Percentiles rank a stretch among this genome's conserved stretches.
These are phyloP conservation scores for Astrothelium subdiscretum DNA, from an alignment of 495 filamentous ascomycete genomes.

Conservation along the genomic window DNA sequence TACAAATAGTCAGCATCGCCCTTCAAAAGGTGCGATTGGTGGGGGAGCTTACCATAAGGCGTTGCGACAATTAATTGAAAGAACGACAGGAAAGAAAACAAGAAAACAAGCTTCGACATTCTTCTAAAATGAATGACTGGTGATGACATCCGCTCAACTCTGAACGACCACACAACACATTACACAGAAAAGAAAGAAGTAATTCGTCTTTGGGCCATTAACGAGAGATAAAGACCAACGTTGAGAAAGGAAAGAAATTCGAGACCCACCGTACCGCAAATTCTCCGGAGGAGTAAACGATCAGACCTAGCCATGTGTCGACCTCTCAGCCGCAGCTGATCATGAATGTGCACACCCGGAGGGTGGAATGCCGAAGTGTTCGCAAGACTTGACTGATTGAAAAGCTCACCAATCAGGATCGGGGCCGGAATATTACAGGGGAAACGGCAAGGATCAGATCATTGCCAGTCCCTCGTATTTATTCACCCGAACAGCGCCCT, in stretches of 20 bases:
- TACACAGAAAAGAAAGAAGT: background rate
- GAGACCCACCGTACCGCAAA: too few relatives aligned
- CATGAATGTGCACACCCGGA: background rate
- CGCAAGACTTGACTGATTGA: background rate
- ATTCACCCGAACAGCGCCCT: background rate
- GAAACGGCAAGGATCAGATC: background rate
- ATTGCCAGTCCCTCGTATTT: background rate
- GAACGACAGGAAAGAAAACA: background rate
- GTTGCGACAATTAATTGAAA: background rate
- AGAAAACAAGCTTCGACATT: background rate
- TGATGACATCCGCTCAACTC: background rate
- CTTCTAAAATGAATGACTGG: background rate
- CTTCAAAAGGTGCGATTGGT: background rate
- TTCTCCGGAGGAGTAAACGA: too few relatives aligned
- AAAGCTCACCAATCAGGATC: background rate
- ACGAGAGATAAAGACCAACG: background rate
- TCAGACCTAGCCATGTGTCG: background rate
- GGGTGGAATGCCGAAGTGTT: background rate
- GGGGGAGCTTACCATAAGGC: background rate
- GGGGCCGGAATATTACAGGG: background rate
- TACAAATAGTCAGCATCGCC: background rate
- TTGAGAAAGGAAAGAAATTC: background rate
- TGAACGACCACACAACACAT: background rate
- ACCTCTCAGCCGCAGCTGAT: background rate
- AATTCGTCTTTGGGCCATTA: background rate